Base-by-base conservation (phyloP, 179 eudicot species). In the Corrigiola litoralis region DNA sequence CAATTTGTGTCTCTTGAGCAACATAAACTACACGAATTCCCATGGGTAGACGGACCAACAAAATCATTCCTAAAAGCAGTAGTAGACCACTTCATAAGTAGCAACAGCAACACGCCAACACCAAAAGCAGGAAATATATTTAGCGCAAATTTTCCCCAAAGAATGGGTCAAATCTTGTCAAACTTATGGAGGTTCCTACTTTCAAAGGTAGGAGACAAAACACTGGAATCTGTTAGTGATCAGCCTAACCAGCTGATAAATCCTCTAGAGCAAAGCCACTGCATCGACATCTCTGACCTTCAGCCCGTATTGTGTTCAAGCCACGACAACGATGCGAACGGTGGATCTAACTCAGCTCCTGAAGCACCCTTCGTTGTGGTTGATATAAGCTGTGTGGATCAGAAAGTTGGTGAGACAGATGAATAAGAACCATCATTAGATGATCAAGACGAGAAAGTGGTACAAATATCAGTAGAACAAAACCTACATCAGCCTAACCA, bases 91-190 rank as follows among this genome's bases (percentile, higher is more conserved):
- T n/a, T n/a, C n/a, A n/a, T n/a, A n/a, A n/a, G n/a, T n/a, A 40
- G 0, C 44, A 40, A 10, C 13, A 40, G 44, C 44, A 37, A 14
- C 37, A 34, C 37, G 13, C 2, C 42, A 38, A 8, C 0, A 40
- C 4, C 44, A 40, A 10, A 40, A 40, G 40, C 2, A 36, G 40
- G 1, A 36, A 2, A n/a, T n/a, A n/a, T n/a, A n/a, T n/a, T n/a
- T n/a, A n/a, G n/a, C n/a, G n/a, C n/a, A n/a, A n/a, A n/a, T n/a
- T n/a, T n/a, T n/a, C 40, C 6, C 9, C 6, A 36, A 36, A 42
- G 42, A 27, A 61, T 61, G 52, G 65, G 65, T 44, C 65, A 61
- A 61, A 28, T 61, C 3, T 7, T 28, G 2, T 42, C 51, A 36
- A 3, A 42, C 51, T 27, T 61, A 27, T 8, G 65, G 37, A 42